Conservation (phyloP, 352 stramenopile genomes). For the Phytophthora macrochlamydospora region DNA sequence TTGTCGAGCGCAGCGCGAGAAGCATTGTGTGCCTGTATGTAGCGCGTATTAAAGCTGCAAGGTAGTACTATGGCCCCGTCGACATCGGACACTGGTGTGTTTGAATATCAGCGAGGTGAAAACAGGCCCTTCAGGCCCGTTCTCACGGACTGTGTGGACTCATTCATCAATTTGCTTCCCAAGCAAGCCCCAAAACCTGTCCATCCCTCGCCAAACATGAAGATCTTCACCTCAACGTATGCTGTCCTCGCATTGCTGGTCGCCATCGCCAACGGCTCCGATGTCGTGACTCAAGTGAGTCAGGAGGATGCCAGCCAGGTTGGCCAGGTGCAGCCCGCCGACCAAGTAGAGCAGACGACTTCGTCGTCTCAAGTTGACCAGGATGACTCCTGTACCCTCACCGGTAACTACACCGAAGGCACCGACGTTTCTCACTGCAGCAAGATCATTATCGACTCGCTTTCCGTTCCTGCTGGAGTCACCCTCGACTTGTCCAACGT, state of each 20-base stretch:
- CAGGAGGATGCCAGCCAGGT: background rate
- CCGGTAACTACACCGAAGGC: conserved; percentile 31
- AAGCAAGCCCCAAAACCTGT: background rate
- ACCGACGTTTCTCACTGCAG: conserved; percentile 18
- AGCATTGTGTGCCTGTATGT: background rate
- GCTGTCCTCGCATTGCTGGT: background rate
- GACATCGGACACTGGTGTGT: background rate
- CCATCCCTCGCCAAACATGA: background rate
- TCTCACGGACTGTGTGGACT: background rate
- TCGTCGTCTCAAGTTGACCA: conserved; percentile 1
- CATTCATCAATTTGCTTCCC: background rate
- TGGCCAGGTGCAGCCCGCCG: background rate
- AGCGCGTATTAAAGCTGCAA: too few relatives aligned
- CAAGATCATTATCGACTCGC: conserved; percentile 23
- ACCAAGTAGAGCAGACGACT: background rate
- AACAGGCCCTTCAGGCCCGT: background rate
- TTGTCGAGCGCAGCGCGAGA: background rate
- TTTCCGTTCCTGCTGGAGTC: conserved; percentile 32
- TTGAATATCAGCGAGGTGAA: background rate
- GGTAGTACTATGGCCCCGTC: too few relatives aligned
- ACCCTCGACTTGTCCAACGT: conserved; percentile 35
- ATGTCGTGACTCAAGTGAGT: conserved; percentile 18
- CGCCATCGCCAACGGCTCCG: conserved; percentile 5
- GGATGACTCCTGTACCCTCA: conserved; percentile 30
- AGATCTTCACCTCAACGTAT: conserved; percentile 16